These are phyloP conservation scores for Claviceps sp. DNA, from an alignment of 2,329 filamentous ascomycete species.

Conservation along the genomic window DNA sequence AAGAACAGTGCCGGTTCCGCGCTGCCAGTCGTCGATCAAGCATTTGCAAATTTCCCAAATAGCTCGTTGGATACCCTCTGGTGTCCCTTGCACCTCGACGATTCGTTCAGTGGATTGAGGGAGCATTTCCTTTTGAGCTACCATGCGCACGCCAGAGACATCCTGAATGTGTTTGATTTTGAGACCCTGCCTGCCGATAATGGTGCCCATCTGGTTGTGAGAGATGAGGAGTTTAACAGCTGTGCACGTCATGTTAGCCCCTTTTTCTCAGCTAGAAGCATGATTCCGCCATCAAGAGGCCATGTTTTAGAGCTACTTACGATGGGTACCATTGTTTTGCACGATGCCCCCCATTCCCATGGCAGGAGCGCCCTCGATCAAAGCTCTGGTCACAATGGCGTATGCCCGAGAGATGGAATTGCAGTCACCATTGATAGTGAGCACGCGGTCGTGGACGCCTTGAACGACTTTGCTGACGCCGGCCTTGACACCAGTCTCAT, in stretches of 20 bases:
- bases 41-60: constrained; percentile 99
- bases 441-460: constrained; percentile 89
- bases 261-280: not conserved
- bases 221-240: constrained; percentile 97
- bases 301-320: constrained; percentile 35
- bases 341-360: constrained; percentile 93
- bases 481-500: constrained; percentile 95
- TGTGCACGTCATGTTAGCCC: constrained; percentile 23
- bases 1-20: constrained; percentile 88
- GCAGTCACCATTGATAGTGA: constrained; percentile 86
- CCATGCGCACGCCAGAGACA: constrained; percentile 92
- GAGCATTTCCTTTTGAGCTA: constrained; percentile 98
- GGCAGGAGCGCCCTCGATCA: constrained; percentile 85
- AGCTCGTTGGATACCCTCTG: constrained; percentile 89
- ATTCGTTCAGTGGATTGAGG: constrained; percentile 97
- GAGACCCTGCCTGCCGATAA: constrained; percentile 88
- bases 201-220: constrained; percentile 99
- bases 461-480: constrained; percentile 98
- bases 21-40: constrained; percentile 93
- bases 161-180: constrained; percentile 99
- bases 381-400: constrained; percentile 76
- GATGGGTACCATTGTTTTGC: constrained; percentile 79
- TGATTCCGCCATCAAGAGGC: not conserved
- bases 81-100: constrained; percentile 89
- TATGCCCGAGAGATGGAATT: constrained; percentile 87